Evolutionary conservation across 2,329 filamentous ascomycete genomes (phyloP).

Genomic region (Aspergillus japonicus): DNA sequence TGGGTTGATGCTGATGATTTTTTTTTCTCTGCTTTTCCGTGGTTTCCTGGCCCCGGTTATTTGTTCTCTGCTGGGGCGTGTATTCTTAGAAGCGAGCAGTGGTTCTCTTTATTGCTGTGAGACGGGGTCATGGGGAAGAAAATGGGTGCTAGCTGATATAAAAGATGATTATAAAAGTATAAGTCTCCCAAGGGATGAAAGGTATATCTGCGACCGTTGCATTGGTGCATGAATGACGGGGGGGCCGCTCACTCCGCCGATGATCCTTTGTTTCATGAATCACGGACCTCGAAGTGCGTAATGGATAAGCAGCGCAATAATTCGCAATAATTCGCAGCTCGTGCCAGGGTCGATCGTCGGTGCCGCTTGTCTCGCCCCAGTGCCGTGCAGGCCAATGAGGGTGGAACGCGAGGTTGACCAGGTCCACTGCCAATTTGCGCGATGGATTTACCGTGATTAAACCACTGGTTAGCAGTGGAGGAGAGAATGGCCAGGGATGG

Average conservation of each 20-base stretch:
- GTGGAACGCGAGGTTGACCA: not conserved
- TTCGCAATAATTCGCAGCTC: not conserved
- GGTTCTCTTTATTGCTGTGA: not conserved
- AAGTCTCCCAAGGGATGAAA: not conserved
- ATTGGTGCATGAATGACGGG: not conserved
- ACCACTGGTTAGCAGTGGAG: not conserved
- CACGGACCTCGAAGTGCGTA: not conserved
- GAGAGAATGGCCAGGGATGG: not conserved
- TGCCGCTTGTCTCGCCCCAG: not conserved
- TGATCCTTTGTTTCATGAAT: not conserved
- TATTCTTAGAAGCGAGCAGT: constrained; percentile 16
- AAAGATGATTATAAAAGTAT: not conserved
- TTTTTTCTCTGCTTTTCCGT: constrained; percentile 15
- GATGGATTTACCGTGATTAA: not conserved
- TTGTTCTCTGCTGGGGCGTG: constrained; percentile 13
- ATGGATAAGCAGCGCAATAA: not conserved
- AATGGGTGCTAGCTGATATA: not conserved
- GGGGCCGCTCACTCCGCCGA: not conserved
- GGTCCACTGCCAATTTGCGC: not conserved
- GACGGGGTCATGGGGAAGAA: not conserved
- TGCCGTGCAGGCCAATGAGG: not conserved
- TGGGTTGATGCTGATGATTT: constrained; percentile 14
- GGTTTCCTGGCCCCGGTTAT: constrained; percentile 9
- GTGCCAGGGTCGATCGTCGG: not conserved
- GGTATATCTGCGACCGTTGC: not conserved